Evolutionary conservation across 1,284 basidiomycete species (phyloP).

Genomic region (Cystobasidium pallidum): DNA sequence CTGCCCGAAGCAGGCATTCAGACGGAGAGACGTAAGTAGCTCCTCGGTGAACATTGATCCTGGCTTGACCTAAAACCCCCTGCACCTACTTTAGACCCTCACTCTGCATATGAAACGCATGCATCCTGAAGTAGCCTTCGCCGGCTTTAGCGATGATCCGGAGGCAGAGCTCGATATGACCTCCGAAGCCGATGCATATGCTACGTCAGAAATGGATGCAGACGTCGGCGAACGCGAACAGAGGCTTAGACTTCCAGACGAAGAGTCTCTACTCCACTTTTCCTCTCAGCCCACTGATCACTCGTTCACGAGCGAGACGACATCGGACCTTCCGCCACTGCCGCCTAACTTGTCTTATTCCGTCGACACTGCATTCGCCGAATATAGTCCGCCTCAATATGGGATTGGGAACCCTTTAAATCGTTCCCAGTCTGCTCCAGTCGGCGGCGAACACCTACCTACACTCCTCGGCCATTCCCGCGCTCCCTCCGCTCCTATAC

Average conservation of each 20-base stretch:
- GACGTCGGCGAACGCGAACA: conserved; percentile 9
- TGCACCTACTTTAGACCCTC: neutral
- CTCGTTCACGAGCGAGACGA: neutral
- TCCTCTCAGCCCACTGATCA: neutral
- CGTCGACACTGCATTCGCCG: neutral
- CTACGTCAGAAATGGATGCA: conserved; percentile 6
- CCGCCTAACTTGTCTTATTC: neutral
- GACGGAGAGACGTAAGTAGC: conserved; percentile 20
- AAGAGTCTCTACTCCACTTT: conserved; percentile 2
- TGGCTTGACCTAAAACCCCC: neutral
- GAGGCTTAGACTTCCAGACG: neutral
- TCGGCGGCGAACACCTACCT: neutral
- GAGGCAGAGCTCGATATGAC: neutral
- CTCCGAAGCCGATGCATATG: neutral
- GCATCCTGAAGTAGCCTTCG: conserved; percentile 18
- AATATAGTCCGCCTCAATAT: neutral
- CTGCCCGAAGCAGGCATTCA: conserved; percentile 24
- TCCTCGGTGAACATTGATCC: neutral
- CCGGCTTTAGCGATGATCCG: conserved; percentile 3
- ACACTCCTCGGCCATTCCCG: neutral
- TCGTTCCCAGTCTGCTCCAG: conserved; percentile 12
- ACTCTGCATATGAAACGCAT: conserved; percentile 10
- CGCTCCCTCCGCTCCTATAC: neutral
- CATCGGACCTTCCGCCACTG: neutral
- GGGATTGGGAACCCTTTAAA: neutral